Percentiles rank a stretch among this genome's conserved stretches.
Conservation (phyloP, 495 filamentous ascomycete species). For the Ramalina intermedia region DNA sequence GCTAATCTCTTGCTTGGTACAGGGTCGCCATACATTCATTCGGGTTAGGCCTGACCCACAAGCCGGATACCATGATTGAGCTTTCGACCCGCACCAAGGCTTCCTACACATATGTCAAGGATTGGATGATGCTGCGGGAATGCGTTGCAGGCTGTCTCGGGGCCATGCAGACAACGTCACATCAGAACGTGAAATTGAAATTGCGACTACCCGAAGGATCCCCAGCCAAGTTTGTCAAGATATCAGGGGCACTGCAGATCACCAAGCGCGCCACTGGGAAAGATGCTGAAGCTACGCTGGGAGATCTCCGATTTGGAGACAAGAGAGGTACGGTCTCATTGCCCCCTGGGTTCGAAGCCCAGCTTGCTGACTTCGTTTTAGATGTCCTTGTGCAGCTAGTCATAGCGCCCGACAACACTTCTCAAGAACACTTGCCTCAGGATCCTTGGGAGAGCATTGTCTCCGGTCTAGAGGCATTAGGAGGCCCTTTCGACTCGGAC, state of each 20-base stretch:
- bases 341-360: background rate
- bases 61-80: slow-evolving; percentile 98
- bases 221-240: slow-evolving; percentile 95
- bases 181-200: slow-evolving; percentile 97
- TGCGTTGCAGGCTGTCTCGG: slow-evolving; percentile 92
- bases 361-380: slow-evolving; percentile 15
- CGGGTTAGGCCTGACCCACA: slow-evolving; percentile 90
- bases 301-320: slow-evolving; percentile 90
- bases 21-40: slow-evolving; percentile 95
- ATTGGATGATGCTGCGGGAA: slow-evolving; percentile 99
- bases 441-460: slow-evolving; percentile 96
- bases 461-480: slow-evolving; percentile 85
- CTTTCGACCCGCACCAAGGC: slow-evolving; percentile 91
- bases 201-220: slow-evolving; percentile 90
- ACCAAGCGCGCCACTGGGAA: slow-evolving; percentile 95
- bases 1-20: slow-evolving; percentile 18
- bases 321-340: slow-evolving; percentile 48
- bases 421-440: slow-evolving; percentile 75
- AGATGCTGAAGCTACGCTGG: slow-evolving; percentile 85
- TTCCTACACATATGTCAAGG: slow-evolving; percentile 94
- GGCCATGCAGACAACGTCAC: slow-evolving; percentile 88
- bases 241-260: slow-evolving; percentile 90
- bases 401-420: slow-evolving; percentile 75
- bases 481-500: slow-evolving; percentile 79
- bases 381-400: slow-evolving; percentile 93